phyloP scores from a whole-genome alignment of 2,329 filamentous ascomycete genomes.

The Cytospora paraplurivora region DNA sequence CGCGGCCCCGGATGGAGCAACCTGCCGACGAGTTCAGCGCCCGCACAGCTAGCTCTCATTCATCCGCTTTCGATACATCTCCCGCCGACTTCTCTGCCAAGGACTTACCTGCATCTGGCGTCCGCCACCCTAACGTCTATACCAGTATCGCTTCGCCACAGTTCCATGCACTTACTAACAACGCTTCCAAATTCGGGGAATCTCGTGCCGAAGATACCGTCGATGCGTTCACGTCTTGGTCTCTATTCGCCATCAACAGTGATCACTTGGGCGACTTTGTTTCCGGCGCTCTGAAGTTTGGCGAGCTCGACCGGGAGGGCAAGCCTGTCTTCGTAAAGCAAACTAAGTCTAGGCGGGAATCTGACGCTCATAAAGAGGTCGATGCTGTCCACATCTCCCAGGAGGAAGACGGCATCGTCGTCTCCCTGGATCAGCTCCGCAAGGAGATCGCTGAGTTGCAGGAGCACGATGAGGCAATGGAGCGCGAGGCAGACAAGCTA shows the following conservation, averaged over 20 bases:
- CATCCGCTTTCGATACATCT: background rate
- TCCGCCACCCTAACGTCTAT: background rate
- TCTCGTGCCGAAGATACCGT: conserved; percentile 51
- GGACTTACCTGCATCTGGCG: background rate
- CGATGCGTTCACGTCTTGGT: conserved; percentile 50
- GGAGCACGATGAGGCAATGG: conserved; percentile 58
- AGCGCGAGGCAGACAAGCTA: conserved; percentile 56
- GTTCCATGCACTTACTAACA: background rate
- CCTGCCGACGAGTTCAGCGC: background rate
- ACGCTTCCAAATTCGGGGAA: background rate
- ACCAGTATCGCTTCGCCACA: background rate
- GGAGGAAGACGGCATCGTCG: conserved; percentile 60
- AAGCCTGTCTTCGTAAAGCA: conserved; percentile 59
- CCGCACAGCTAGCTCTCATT: background rate
- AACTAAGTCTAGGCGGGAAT: conserved; percentile 47
- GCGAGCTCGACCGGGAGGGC: conserved; percentile 47
- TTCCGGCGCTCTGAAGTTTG: conserved; percentile 56
- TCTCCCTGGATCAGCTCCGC: conserved; percentile 64
- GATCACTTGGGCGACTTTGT: conserved; percentile 60
- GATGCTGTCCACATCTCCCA: conserved; percentile 53
- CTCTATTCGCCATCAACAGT: conserved; percentile 4
- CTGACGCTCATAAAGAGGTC: conserved; percentile 50
- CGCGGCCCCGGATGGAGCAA: background rate
- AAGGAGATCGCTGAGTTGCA: conserved; percentile 58
- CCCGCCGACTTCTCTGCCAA: background rate